These are phyloP conservation scores for Scalesia atractyloides DNA, from an alignment of 129 eudicot genomes.

Conservation along the genomic window DNA sequence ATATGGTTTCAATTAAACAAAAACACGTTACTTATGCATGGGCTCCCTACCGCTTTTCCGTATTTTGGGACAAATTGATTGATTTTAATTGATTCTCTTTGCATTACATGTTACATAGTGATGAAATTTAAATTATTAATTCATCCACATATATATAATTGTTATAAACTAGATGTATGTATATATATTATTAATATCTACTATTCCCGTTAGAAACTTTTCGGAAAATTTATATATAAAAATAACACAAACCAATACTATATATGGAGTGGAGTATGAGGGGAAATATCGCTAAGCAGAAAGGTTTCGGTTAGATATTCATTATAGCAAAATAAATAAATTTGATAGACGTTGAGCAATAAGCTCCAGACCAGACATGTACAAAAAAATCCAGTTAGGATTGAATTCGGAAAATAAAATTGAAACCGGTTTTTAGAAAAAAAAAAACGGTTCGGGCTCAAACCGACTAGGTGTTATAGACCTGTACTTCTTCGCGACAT, in stretches of 20 bases:
- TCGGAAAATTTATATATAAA: background rate
- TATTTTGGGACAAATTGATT: background rate
- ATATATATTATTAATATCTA: background rate
- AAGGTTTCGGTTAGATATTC: background rate
- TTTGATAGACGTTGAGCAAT: too few relatives aligned
- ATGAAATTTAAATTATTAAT: background rate
- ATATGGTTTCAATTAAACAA: background rate
- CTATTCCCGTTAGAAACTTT: background rate
- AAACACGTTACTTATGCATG: constrained; percentile 5
- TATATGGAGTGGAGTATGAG: background rate
- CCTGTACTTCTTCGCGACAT: too few relatives aligned
- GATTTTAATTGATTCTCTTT: constrained; percentile 10
- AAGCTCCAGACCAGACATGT: too few relatives aligned
- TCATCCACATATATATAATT: constrained; percentile 1
- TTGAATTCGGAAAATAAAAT: too few relatives aligned
- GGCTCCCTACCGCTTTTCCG: background rate
- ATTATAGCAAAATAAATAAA: background rate
- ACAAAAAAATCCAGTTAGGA: too few relatives aligned
- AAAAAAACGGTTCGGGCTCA: too few relatives aligned
- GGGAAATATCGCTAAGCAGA: background rate
- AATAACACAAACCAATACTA: background rate
- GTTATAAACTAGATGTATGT: background rate
- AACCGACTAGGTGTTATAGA: too few relatives aligned
- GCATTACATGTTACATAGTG: background rate
- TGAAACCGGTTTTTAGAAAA: too few relatives aligned